A percentile compares a stretch with the other conserved stretches of the same genome.
Conservation (phyloP, 768 basidiomycete species). For the Leccinum olivaceopallidum region DNA sequence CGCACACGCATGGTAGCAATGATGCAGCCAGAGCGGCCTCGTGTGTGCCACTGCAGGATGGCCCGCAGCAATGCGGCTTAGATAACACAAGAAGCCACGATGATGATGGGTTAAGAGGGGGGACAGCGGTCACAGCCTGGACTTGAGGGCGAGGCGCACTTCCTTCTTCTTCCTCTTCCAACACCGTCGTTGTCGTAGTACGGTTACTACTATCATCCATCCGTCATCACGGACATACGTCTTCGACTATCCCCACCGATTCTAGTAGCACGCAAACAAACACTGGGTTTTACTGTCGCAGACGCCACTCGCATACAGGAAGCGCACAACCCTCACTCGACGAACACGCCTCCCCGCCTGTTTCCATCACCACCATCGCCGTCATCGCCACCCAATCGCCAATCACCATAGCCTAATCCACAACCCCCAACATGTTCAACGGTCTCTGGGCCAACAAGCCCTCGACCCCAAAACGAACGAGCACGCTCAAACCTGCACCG, state of each 20-base stretch:
- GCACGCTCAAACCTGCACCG: slow-evolving; percentile 20
- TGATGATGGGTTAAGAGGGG: no score
- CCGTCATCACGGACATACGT: neutral
- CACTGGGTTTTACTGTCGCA: no score
- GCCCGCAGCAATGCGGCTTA: slow-evolving; percentile 10
- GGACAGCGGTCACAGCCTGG: no score
- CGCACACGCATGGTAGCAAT: neutral
- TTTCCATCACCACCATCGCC: neutral
- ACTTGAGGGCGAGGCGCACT: neutral
- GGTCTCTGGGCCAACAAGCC: slow-evolving; percentile 11
- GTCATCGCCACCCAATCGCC: neutral
- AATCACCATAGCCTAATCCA: neutral
- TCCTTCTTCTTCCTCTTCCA: neutral
- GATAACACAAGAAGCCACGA: slow-evolving; percentile 12
- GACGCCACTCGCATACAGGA: no score
- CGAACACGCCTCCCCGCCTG: no score
- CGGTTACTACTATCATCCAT: no score
- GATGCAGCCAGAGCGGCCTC: slow-evolving; percentile 4
- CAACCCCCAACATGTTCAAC: neutral
- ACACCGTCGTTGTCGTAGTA: no score
- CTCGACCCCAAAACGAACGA: slow-evolving; percentile 20
- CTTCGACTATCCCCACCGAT: no score
- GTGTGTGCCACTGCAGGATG: slow-evolving; percentile 7
- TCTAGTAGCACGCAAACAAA: no score
- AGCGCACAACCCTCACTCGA: no score